A percentile compares a stretch with the other conserved stretches of the same genome.
Evolutionary conservation across 2,329 filamentous ascomycete genomes (phyloP).

Genomic region (Trichoderma simmonsii): DNA sequence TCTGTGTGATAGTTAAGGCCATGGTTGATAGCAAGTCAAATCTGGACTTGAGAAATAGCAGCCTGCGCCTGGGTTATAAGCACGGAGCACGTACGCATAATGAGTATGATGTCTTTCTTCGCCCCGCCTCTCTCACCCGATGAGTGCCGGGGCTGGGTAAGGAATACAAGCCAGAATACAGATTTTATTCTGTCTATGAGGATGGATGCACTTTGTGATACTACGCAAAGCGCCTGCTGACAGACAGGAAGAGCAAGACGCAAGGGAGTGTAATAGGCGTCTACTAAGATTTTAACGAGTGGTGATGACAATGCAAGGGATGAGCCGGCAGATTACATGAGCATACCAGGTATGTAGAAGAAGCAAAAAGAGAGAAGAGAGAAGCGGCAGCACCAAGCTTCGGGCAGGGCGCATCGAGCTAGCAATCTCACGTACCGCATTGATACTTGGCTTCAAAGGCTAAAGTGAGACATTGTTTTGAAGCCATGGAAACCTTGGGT

Average conservation of each 20-base stretch:
- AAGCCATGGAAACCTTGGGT: neutral
- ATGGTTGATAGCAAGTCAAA: neutral
- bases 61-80: neutral
- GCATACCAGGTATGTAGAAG: neutral
- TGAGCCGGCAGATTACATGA: neutral
- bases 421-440: neutral
- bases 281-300: neutral
- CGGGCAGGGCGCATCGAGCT: neutral
- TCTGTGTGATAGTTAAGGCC: neutral
- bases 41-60: neutral
- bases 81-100: neutral
- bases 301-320: neutral
- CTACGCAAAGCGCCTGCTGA: neutral
- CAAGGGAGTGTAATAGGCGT: neutral
- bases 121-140: neutral
- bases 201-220: neutral
- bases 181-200: neutral
- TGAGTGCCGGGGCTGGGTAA: neutral
- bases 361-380: neutral
- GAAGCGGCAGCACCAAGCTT: neutral
- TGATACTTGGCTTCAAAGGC: neutral
- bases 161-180: too few species aligned
- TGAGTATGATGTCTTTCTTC: neutral
- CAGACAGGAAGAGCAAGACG: neutral
- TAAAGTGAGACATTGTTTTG: neutral